Percentiles rank a stretch among this genome's conserved stretches.
Evolutionary conservation across 2,329 filamentous ascomycete genomes (phyloP).

Genomic region (Chalara sp.): DNA sequence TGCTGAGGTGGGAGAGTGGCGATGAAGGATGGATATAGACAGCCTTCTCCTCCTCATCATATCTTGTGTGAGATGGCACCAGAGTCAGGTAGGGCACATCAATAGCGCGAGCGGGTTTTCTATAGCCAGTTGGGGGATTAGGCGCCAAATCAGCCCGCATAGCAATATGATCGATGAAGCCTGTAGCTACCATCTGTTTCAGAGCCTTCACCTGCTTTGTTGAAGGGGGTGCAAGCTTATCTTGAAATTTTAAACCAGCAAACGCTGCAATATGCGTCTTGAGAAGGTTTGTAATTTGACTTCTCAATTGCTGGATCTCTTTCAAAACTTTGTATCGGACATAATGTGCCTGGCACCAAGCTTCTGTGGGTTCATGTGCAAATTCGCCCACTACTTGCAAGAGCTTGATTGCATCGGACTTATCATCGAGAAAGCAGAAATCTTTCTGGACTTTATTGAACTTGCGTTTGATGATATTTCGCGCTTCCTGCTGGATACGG

Average conservation of each 20-base stretch:
- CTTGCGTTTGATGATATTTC: constrained; percentile 53
- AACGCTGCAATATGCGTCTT: constrained; percentile 65
- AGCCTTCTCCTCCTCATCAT: constrained; percentile 47
- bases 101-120: constrained; percentile 76
- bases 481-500: constrained; percentile 62
- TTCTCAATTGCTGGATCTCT: constrained; percentile 76
- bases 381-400: constrained; percentile 86
- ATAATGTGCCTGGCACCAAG: constrained; percentile 78
- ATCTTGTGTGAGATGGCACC: constrained; percentile 53
- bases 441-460: constrained; percentile 69
- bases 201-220: constrained; percentile 69
- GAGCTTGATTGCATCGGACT: constrained; percentile 82
- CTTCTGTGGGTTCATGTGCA: constrained; percentile 62
- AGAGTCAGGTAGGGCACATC: constrained; percentile 90
- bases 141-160: constrained; percentile 85
- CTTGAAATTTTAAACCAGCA: constrained; percentile 47
- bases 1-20: constrained; percentile 62
- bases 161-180: constrained; percentile 91
- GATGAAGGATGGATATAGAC: constrained; percentile 89
- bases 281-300: constrained; percentile 77
- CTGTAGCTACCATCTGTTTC: constrained; percentile 85
- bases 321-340: constrained; percentile 80
- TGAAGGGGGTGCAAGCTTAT: constrained; percentile 51
- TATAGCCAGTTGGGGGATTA: constrained; percentile 55
- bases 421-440: constrained; percentile 75